These are phyloP conservation scores for Ampelocalamus luodianensis DNA, from an alignment of 176 grass and related monocot species.

Conservation along the genomic window DNA sequence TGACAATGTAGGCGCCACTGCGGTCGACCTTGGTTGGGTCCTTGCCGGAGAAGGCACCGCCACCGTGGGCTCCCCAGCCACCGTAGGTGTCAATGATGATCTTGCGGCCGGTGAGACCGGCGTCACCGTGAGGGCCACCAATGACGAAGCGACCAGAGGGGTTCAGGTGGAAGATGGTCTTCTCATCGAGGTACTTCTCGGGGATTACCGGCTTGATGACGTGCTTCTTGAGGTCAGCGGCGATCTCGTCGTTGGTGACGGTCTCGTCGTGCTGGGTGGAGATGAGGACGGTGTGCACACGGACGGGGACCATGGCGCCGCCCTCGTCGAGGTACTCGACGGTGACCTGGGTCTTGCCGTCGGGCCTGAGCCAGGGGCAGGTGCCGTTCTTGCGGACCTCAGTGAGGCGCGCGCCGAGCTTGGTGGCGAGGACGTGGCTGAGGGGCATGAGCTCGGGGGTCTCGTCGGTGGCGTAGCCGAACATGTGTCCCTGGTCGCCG, in stretches of 20 bases:
- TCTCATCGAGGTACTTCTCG: conserved; percentile 68
- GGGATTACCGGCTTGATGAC: conserved; percentile 79
- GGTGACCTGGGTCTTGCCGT: conserved; percentile 79
- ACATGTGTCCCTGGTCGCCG: conserved; percentile 79
- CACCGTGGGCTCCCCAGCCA: conserved; percentile 68
- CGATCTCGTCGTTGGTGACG: conserved; percentile 78
- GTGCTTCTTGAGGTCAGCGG: conserved; percentile 83
- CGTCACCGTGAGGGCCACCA: conserved; percentile 62
- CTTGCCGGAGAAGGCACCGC: conserved; percentile 71
- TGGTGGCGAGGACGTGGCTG: conserved; percentile 73
- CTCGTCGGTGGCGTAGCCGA: conserved; percentile 75
- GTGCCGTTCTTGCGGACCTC: conserved; percentile 76
- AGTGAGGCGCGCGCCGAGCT: conserved; percentile 66
- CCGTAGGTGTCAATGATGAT: conserved; percentile 81
- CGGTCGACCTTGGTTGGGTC: conserved; percentile 81
- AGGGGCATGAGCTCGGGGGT: conserved; percentile 77
- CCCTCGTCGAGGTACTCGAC: conserved; percentile 68
- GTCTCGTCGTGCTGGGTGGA: conserved; percentile 87
- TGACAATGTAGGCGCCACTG: conserved; percentile 66
- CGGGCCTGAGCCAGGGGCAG: conserved; percentile 66
- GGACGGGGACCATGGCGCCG: conserved; percentile 75
- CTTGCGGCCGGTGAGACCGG: conserved; percentile 65
- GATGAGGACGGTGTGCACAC: conserved; percentile 87
- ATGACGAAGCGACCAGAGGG: conserved; percentile 70
- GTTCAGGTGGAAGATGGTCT: conserved; percentile 79